These are phyloP conservation scores for Backusella australiensis DNA, from an alignment of 192 early-diverging fungal genomes.

Conservation along the genomic window DNA sequence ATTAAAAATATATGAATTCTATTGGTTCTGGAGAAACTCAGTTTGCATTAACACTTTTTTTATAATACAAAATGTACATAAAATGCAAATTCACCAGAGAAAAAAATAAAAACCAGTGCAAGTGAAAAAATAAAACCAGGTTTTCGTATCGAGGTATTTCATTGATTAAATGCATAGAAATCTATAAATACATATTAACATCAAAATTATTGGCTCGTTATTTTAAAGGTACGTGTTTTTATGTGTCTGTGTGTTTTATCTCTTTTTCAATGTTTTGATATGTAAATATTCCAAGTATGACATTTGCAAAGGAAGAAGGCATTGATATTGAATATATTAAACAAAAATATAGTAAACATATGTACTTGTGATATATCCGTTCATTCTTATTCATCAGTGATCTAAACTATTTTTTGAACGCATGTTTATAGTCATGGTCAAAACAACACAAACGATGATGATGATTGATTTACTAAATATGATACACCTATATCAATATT, in stretches of 20 bases:
- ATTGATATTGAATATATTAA: not conserved
- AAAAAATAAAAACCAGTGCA: no score
- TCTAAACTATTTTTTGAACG: not conserved
- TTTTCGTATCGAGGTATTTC: not conserved
- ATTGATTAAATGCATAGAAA: not conserved
- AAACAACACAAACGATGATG: not conserved
- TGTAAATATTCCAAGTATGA: no score
- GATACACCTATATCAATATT: not conserved
- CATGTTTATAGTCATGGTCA: not conserved
- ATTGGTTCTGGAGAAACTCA: not conserved
- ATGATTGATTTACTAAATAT: not conserved
- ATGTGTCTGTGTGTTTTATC: not conserved
- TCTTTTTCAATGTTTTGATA: not conserved
- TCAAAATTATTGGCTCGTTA: not conserved
- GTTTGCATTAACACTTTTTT: not conserved
- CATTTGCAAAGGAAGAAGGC: not conserved
- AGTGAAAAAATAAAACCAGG: no score
- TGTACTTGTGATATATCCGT: not conserved
- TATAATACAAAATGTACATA: not conserved
- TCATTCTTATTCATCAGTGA: not conserved
- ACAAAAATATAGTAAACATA: not conserved
- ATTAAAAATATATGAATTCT: not conserved
- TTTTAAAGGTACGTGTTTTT: not conserved
- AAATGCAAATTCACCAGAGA: no score
- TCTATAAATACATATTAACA: not conserved